These are phyloP conservation scores for Termitomyces sp. DNA, from an alignment of 768 basidiomycete species.

Conservation along the genomic window DNA sequence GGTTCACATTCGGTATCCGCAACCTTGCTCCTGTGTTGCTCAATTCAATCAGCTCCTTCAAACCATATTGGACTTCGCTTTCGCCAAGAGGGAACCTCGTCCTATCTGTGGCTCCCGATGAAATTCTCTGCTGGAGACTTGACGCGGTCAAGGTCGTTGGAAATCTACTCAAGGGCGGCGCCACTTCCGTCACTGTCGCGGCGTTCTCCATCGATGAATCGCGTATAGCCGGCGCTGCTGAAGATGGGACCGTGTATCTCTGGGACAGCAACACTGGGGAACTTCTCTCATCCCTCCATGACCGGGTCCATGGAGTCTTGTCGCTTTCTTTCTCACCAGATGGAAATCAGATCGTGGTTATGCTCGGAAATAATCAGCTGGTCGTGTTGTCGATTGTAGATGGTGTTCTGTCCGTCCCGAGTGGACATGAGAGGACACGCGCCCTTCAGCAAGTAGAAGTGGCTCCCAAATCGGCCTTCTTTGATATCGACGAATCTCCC, in stretches of 20 bases:
- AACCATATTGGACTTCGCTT: background rate
- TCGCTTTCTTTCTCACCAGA: background rate
- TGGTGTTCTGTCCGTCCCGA: background rate
- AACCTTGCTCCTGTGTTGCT: background rate
- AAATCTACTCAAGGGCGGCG: background rate
- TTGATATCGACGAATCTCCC: background rate
- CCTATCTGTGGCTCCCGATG: background rate
- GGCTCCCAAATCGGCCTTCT: background rate
- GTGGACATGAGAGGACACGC: background rate
- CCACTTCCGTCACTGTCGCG: background rate
- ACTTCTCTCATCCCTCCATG: background rate
- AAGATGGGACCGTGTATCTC: background rate
- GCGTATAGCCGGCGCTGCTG: background rate
- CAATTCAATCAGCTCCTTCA: background rate
- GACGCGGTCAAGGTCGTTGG: background rate
- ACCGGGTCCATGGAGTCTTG: background rate
- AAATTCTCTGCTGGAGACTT: background rate
- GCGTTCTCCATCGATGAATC: background rate
- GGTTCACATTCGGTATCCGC: background rate
- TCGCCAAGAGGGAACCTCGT: background rate
- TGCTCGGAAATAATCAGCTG: background rate
- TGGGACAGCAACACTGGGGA: background rate
- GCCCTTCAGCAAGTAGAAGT: background rate
- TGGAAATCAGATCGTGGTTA: background rate
- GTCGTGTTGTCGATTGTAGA: background rate